Conservation (phyloP, 2,329 filamentous ascomycete species). For the Fusarium sp. region DNA sequence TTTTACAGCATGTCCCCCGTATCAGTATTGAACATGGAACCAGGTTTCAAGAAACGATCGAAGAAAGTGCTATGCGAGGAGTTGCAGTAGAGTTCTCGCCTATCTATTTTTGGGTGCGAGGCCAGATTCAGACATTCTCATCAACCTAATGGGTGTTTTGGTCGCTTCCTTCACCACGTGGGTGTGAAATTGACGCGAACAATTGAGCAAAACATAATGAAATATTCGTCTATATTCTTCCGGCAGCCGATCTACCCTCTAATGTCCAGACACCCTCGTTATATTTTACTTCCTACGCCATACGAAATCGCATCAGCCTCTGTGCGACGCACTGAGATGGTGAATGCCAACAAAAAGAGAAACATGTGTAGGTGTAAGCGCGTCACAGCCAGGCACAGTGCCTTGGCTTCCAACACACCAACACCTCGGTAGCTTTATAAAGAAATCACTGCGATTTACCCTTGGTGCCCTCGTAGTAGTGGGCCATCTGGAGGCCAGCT, state of each 20-base stretch:
- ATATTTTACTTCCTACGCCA: slow-evolving; percentile 46
- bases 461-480: slow-evolving; percentile 80
- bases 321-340: slow-evolving; percentile 27
- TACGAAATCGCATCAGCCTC: slow-evolving; percentile 41
- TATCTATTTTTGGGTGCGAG: background rate
- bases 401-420: background rate
- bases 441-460: slow-evolving; percentile 52
- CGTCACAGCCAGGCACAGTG: background rate
- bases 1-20: slow-evolving; percentile 4
- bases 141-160: background rate
- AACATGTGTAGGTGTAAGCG: background rate
- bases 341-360: slow-evolving; percentile 18
- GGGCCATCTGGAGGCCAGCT: slow-evolving; percentile 95
- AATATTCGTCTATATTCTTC: slow-evolving; percentile 32
- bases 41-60: background rate
- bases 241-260: slow-evolving; percentile 27
- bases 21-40: background rate
- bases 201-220: background rate
- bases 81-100: background rate
- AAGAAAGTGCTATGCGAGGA: background rate
- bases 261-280: slow-evolving; percentile 21
- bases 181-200: background rate
- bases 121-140: background rate
- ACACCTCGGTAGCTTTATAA: slow-evolving; percentile 1
- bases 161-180: background rate